phyloP scores from a whole-genome alignment of 2,329 filamentous ascomycete species.

The Hypoxylon sp. region DNA sequence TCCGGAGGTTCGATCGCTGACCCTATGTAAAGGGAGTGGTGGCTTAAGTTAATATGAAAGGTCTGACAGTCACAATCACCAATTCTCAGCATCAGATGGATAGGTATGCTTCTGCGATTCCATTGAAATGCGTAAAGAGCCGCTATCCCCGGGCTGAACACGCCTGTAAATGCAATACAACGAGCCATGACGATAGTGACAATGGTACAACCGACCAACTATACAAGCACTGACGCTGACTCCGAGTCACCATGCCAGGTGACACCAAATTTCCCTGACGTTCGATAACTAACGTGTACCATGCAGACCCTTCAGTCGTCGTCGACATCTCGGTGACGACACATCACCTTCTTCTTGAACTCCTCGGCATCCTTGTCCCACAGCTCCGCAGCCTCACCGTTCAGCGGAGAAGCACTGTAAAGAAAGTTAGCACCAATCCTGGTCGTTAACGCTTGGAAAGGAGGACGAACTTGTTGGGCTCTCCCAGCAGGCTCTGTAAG shows the following conservation, averaged over 20 bases:
- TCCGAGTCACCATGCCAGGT: constrained; percentile 52
- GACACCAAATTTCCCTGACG: constrained; percentile 28
- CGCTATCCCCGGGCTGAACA: constrained; percentile 20
- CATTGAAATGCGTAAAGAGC: constrained; percentile 28
- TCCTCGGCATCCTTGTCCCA: constrained; percentile 90
- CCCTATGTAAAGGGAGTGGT: not conserved
- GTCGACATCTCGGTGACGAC: constrained; percentile 69
- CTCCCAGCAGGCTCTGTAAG: constrained; percentile 91
- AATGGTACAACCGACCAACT: constrained; percentile 31
- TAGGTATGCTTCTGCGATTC: constrained; percentile 20
- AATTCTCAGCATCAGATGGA: no score
- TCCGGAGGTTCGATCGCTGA: not conserved
- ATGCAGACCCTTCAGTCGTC: constrained; percentile 58
- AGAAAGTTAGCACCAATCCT: constrained; percentile 34
- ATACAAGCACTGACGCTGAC: constrained; percentile 53
- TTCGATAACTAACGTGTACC: constrained; percentile 24
- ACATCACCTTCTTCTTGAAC: constrained; percentile 80
- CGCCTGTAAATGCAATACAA: constrained; percentile 37
- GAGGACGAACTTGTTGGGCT: constrained; percentile 90
- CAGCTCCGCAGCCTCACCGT: constrained; percentile 93
- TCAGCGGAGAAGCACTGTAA: constrained; percentile 85
- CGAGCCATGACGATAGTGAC: constrained; percentile 21
- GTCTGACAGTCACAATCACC: constrained; percentile 28
- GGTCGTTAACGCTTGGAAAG: not conserved
- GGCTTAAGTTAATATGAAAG: not conserved